Evolutionary conservation across 2,329 filamentous ascomycete genomes (phyloP).

Genomic region (Leptosphaerulina australis): DNA sequence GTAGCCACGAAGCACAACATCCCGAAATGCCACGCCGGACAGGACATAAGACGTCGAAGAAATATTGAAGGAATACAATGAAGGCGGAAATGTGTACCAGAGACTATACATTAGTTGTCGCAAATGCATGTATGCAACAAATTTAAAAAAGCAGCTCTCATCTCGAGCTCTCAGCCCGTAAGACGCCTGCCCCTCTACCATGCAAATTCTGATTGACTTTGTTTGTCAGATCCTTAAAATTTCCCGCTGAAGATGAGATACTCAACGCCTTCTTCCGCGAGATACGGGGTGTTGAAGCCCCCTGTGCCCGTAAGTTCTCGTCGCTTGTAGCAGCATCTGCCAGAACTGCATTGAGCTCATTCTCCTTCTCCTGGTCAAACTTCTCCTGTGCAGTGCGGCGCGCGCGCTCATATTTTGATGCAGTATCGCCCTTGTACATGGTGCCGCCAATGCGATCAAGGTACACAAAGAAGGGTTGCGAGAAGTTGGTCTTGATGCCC

Average conservation of each 20-base stretch:
- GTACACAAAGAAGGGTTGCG: constrained; percentile 91
- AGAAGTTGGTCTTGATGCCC: constrained; percentile 97
- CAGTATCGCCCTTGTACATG: constrained; percentile 73
- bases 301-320: constrained; percentile 34
- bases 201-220: constrained; percentile 55
- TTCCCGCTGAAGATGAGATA: constrained; percentile 47
- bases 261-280: constrained; percentile 51
- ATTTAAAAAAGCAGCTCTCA: constrained; percentile 25
- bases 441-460: constrained; percentile 87
- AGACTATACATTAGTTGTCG: constrained; percentile 45
- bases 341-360: constrained; percentile 25
- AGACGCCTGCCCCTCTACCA: constrained; percentile 53
- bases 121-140: constrained; percentile 25
- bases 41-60: constrained; percentile 10
- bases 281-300: constrained; percentile 47
- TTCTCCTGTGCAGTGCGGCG: constrained; percentile 63
- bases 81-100: constrained; percentile 32
- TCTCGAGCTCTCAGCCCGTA: constrained; percentile 53
- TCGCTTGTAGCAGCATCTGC: constrained; percentile 29
- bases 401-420: constrained; percentile 63
- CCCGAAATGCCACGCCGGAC: constrained; percentile 16
- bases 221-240: constrained; percentile 53
- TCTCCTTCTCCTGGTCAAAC: constrained; percentile 56
- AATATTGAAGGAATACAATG: constrained; percentile 31
- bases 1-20: constrained; percentile 5